Evolutionary conservation across 805 yeast genomes (phyloP).

Genomic region (Sungouiella blattae): DNA sequence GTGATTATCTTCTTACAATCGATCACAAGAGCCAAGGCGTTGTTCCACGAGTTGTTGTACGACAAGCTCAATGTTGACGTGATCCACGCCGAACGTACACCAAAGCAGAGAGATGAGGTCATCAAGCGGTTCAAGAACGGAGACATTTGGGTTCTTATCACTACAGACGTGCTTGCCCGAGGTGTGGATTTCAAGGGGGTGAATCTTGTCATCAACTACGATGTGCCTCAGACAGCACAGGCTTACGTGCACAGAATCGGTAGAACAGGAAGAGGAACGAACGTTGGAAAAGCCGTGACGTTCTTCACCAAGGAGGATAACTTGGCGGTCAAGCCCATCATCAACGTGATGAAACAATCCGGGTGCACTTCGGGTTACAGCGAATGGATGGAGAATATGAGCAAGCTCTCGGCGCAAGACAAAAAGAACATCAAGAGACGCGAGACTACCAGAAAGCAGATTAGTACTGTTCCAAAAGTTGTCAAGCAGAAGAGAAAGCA

Average conservation of each 20-base stretch:
- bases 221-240: constrained; percentile 91
- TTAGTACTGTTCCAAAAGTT: constrained; percentile 79
- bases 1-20: constrained; percentile 89
- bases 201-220: constrained; percentile 90
- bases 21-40: constrained; percentile 89
- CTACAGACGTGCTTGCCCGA: constrained; percentile 93
- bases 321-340: constrained; percentile 70
- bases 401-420: constrained; percentile 60
- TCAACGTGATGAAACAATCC: constrained; percentile 94
- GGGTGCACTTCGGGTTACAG: constrained; percentile 64
- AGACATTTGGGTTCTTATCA: constrained; percentile 91
- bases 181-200: constrained; percentile 98
- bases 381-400: constrained; percentile 76
- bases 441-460: constrained; percentile 63
- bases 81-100: constrained; percentile 92
- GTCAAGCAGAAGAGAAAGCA: constrained; percentile 62
- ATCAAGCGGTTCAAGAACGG: constrained; percentile 85
- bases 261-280: constrained; percentile 96
- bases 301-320: constrained; percentile 90
- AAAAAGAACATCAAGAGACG: constrained; percentile 57
- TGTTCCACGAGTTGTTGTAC: constrained; percentile 87
- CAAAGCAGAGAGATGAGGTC: constrained; percentile 78
- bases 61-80: constrained; percentile 93
- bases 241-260: constrained; percentile 97
- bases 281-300: constrained; percentile 82